These are phyloP conservation scores for Coleophoma crateriformis DNA, from an alignment of 2,329 filamentous ascomycete species.

Conservation along the genomic window DNA sequence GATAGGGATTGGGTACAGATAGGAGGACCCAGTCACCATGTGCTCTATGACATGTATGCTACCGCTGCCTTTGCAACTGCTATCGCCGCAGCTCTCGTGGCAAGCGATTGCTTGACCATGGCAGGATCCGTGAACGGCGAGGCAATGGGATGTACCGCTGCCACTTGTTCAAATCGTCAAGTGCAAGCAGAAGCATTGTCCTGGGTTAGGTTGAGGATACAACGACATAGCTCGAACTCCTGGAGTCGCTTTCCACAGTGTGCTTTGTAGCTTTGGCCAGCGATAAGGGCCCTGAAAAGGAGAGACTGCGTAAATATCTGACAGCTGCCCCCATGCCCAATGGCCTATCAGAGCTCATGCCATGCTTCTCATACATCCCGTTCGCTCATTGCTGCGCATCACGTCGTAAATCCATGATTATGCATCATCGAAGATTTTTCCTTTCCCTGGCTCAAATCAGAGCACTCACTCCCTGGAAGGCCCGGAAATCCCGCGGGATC, in stretches of 20 bases:
- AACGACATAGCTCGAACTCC: too few relatives aligned
- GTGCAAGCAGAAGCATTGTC: too few relatives aligned
- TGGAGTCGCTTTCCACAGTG: too few relatives aligned
- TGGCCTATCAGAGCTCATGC: background rate
- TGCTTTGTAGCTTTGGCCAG: background rate
- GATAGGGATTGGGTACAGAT: too few relatives aligned
- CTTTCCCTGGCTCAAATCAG: background rate
- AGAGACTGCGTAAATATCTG: background rate
- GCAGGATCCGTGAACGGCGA: too few relatives aligned
- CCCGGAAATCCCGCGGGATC: constrained; percentile 1
- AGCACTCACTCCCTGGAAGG: background rate
- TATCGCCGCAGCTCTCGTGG: too few relatives aligned
- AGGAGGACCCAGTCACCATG: too few relatives aligned
- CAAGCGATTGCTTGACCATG: too few relatives aligned
- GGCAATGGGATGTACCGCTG: background rate
- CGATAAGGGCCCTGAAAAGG: background rate
- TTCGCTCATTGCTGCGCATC: background rate
- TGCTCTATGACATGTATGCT: too few relatives aligned
- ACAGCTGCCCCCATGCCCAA: background rate
- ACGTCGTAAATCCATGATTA: background rate
- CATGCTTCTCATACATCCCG: background rate
- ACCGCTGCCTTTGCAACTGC: too few relatives aligned
- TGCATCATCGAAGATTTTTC: background rate
- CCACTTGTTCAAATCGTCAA: background rate
- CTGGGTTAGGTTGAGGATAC: too few relatives aligned